phyloP scores from a whole-genome alignment of 805 yeast species.

The Metschnikowia cerradonensis region DNA sequence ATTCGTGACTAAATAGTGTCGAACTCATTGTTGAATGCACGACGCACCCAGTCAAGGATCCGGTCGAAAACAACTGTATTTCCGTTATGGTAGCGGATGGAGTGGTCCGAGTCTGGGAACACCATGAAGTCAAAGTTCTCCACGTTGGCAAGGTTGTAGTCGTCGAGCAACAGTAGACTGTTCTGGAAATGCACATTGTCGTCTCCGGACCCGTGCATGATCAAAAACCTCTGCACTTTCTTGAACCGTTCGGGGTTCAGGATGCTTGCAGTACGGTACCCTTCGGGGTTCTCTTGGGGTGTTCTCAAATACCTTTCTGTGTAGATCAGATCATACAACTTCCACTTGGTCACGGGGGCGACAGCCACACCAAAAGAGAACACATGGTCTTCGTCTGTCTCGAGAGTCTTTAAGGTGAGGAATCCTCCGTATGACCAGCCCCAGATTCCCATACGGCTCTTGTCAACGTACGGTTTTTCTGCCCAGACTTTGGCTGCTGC shows the following conservation, averaged over 20 bases:
- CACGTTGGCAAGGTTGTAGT: constrained; percentile 63
- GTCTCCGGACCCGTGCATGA: constrained; percentile 97
- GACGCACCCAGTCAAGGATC: constrained; percentile 19
- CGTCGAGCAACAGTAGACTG: constrained; percentile 71
- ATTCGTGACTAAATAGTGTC: too few species aligned
- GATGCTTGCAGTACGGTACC: constrained; percentile 58
- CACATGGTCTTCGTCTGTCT: constrained; percentile 57
- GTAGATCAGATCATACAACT: constrained; percentile 84
- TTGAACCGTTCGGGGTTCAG: constrained; percentile 53
- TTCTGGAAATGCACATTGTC: constrained; percentile 97
- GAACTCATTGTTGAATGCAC: constrained; percentile 17
- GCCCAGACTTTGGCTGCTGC: constrained; percentile 76
- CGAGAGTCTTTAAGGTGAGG: constrained; percentile 84
- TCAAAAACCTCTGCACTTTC: constrained; percentile 58
- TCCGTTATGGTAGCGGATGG: constrained; percentile 70
- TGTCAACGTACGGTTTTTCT: constrained; percentile 58
- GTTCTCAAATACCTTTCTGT: constrained; percentile 93
- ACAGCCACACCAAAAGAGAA: constrained; percentile 92
- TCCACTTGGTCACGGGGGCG: constrained; percentile 97
- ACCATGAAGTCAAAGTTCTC: constrained; percentile 79
- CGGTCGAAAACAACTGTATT: constrained; percentile 62
- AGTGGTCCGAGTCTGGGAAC: constrained; percentile 80
- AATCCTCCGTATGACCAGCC: constrained; percentile 99
- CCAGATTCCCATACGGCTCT: constrained; percentile 75
- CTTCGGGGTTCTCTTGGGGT: constrained; percentile 63